Percentiles rank a stretch among this genome's conserved stretches.
phyloP scores from a whole-genome alignment of 2,329 filamentous ascomycete genomes.

The Penicillium aurantiogriseum region DNA sequence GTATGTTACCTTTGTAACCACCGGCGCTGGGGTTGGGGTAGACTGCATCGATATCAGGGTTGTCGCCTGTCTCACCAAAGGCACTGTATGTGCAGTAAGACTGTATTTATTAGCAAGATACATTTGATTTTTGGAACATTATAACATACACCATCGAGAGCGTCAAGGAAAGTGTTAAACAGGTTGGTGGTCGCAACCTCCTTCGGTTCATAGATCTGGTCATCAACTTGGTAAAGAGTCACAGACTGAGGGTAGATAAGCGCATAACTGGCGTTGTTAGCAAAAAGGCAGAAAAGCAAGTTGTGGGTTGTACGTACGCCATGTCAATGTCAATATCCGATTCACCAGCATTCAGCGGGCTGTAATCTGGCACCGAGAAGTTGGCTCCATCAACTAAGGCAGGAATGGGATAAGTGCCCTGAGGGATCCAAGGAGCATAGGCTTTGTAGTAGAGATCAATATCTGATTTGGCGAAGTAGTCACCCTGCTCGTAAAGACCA shows the following conservation, averaged over 20 bases:
- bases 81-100: slow-evolving; percentile 55
- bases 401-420: slow-evolving; percentile 46
- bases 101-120: slow-evolving; percentile 13
- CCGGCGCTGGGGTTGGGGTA: slow-evolving; percentile 51
- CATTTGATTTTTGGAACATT: too few relatives aligned
- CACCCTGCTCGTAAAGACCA: slow-evolving; percentile 55
- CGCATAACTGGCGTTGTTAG: slow-evolving; percentile 32
- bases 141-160: slow-evolving; percentile 47
- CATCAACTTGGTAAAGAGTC: slow-evolving; percentile 53
- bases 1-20: slow-evolving; percentile 49
- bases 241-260: slow-evolving; percentile 54
- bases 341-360: slow-evolving; percentile 44
- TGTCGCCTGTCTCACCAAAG: slow-evolving; percentile 51
- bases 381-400: slow-evolving; percentile 51
- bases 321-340: slow-evolving; percentile 57
- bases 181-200: slow-evolving; percentile 31
- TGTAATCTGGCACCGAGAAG: slow-evolving; percentile 37
- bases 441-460: slow-evolving; percentile 51
- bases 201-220: slow-evolving; percentile 43
- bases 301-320: slow-evolving; percentile 35
- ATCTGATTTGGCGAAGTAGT: slow-evolving; percentile 53
- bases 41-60: slow-evolving; percentile 49
- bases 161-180: slow-evolving; percentile 53
- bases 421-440: slow-evolving; percentile 43
- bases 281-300: neutral